Evolutionary conservation across 2,329 filamentous ascomycete species (phyloP), one percentile per base, ranked within the genome.

Genomic region (Cladophialophora exuberans): DNA sequence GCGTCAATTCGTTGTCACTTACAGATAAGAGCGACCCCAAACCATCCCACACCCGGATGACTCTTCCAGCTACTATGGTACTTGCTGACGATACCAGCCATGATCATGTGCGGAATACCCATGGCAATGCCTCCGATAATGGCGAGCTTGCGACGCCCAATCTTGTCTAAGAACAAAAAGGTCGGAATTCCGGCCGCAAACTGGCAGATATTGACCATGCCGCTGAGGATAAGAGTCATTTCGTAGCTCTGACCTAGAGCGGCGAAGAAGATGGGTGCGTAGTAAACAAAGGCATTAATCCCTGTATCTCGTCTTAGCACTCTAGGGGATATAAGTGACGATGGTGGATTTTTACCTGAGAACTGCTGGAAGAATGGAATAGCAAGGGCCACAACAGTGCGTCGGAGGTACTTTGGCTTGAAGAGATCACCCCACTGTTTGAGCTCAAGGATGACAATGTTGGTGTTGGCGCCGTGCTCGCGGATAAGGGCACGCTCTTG

Each of bases 61-160:
- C 15, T 13, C 0, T 73, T 64, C 81, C 81, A 84, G 57, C 79
- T 69, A 11, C 74, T 62, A 6, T 73, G 74, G 64, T 74, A 85
- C 9, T 75, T 70, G 2, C 79, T 81, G 89, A 86, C 25, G 18
- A 57, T 4, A 67, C 83, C 87, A 20, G 86, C 79, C 1, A 89
- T 80, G 2, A 87, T 85, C 23, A 88, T 77, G 64, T 89, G 88
- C 20, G 86, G 77, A 2, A 84, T 79, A n/a, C 85, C 69, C 76
- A 79, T 79, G 31, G 74, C 67, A 15, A 72, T 63, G 3, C 72
- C 72, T 1, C 79, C 79, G 9, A 61, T 64, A 9, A 81, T 67
- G 5, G 80, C 67, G 3, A 82, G 68, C 7, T 70, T 70, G 17
- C 77, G 72, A 3, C 78, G 60, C 4, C 78, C 78, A 28, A 78